Base-by-base conservation (phyloP, 352 stramenopile genomes). In the Plasmopara muralis region DNA sequence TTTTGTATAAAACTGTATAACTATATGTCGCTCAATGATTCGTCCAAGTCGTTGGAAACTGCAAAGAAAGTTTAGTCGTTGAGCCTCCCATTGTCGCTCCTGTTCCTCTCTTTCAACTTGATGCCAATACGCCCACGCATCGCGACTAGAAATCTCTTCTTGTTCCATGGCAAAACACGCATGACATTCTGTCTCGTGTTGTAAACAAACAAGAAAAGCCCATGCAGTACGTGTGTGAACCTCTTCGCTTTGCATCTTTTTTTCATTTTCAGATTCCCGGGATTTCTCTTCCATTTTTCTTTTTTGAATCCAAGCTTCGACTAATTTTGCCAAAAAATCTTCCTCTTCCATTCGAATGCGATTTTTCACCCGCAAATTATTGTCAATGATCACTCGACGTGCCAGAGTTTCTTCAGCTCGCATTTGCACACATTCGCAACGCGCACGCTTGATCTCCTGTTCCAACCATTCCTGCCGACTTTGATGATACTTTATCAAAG, bases 361-460 rank as follows among this genome's bases (percentile, higher is more conserved):
- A 41, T 81, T 68, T 29, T 13, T 34, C 8, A 43, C 38, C 12
- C 66, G 55, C 15, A 54, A 57, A 9, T 43, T 40, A 9, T 40
- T 48, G 14, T 83, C 53, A 12, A 56, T 49, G 1, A 71, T 30
- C 9, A 74, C 12, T 2, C 70, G 69, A 2, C 65, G 50, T 41
- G 44, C 59, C 12, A 44, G 50, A 6, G 62, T 47, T 50, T 85
- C 76, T 66, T 87, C 73, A n/a, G 45, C 56, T 33, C 69, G 62
- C 73, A 87, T 85, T 15, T 55, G 34, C 6, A 68, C 62, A 41
- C 45, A 54, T 29, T 84, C 76, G 5, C 68, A 64, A 6, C 44
- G 45, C 16, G 74, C 60, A 29, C 64, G 53, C 25, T 59, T 66
- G 6, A 40, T 60, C 33, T 67, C 48, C 10, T 55, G 40, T 3